Conservation (phyloP, 2,329 filamentous ascomycete genomes). For the Alternaria conjuncta region DNA sequence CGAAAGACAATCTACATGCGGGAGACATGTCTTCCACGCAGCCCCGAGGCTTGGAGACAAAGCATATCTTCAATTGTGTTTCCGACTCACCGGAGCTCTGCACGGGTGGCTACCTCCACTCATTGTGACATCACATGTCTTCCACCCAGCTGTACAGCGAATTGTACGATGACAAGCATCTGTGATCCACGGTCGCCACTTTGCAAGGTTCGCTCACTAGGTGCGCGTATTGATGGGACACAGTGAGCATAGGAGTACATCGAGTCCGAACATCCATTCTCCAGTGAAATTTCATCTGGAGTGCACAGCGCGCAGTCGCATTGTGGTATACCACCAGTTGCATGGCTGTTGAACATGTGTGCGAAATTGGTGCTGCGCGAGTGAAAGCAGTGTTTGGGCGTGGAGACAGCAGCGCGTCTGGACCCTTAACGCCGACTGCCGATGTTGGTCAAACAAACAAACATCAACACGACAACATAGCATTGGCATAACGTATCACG, state of each 20-base stretch:
- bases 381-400: background rate
- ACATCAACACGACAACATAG: slow-evolving; percentile 10
- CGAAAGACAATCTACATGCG: background rate
- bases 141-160: background rate
- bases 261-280: background rate
- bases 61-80: background rate
- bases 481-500: slow-evolving; percentile 9
- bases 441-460: slow-evolving; percentile 26
- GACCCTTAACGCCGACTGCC: slow-evolving; percentile 22
- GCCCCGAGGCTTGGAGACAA: background rate
- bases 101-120: background rate
- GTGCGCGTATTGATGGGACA: background rate
- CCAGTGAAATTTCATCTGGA: background rate
- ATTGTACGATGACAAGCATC: background rate
- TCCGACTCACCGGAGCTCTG: background rate
- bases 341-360: background rate
- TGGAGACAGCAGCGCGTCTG: slow-evolving; percentile 2
- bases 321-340: background rate
- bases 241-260: background rate
- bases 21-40: background rate
- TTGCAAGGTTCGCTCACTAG: background rate
- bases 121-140: background rate
- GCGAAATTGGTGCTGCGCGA: background rate
- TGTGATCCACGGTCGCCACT: background rate
- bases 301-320: background rate